phyloP scores from a whole-genome alignment of 768 basidiomycete genomes.

The Trametes punicea region DNA sequence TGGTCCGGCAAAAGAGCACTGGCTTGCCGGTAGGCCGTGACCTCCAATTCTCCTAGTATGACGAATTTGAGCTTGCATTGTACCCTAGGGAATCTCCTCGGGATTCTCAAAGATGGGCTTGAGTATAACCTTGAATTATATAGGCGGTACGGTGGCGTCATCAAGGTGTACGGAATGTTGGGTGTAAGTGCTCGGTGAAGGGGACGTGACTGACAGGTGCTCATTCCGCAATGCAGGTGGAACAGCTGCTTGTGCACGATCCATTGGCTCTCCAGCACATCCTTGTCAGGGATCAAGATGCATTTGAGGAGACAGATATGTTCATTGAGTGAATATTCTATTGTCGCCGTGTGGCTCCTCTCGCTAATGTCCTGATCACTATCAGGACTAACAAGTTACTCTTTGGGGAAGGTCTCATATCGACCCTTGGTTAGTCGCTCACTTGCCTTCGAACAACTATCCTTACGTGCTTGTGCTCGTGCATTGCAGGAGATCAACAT shows the following conservation, averaged over 20 bases:
- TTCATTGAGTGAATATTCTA: constrained; percentile 13
- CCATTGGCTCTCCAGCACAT: constrained; percentile 23
- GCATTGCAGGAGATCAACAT: constrained; percentile 25
- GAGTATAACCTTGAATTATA: constrained; percentile 31
- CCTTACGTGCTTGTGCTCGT: background rate
- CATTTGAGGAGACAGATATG: constrained; percentile 17
- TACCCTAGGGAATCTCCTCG: constrained; percentile 31
- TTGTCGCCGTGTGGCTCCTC: background rate
- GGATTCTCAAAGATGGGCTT: constrained; percentile 33
- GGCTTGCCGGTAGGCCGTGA: constrained; percentile 31
- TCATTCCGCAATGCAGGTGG: background rate
- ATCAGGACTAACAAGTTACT: constrained; percentile 26
- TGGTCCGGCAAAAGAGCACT: constrained; percentile 34
- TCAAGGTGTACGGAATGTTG: constrained; percentile 35
- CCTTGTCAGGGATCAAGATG: constrained; percentile 20
- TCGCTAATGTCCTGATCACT: no score
- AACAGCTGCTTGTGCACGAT: constrained; percentile 23
- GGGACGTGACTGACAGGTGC: background rate
- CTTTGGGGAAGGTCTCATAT: constrained; percentile 38
- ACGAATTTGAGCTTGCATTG: background rate
- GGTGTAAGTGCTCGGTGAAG: constrained; percentile 26
- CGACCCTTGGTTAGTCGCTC: constrained; percentile 32
- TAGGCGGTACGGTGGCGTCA: constrained; percentile 32
- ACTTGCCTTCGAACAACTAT: no score
- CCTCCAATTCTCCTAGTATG: background rate